Base-by-base conservation (phyloP, 179 eudicot genomes). In the Patellifolia procumbens region DNA sequence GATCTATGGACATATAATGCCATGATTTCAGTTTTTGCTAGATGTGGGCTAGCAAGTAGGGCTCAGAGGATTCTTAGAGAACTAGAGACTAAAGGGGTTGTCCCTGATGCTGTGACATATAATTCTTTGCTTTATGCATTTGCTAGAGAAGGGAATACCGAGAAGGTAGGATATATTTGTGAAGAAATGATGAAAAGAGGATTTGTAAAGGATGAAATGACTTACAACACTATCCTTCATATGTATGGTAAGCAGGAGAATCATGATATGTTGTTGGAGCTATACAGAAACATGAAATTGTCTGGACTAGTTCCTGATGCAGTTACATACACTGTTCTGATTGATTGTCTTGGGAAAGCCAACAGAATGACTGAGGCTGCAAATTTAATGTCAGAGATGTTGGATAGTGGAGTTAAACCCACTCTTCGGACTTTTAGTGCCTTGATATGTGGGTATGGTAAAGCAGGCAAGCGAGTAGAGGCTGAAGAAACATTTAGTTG, bases 1-100 rank as follows among this genome's bases (percentile, higher is more conserved):
- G 99, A 96, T 90, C 76, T 96, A 20, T 96, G 99, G 99, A 96
- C 99, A 5, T 93, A 91, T 80, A 96, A 96, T 83, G 91, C 99
- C 63, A 93, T 96, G 97, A 87, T 96, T 55, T 91, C 99, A 11
- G 97, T 96, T 73, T 96, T 83, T 81, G 98, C 96, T 31, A 88
- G 98, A 80, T 96, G 98, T 76, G 96, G 96, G 32, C 70, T 88
- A 72, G 81, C 93, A 72, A 78, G 78, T 69, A 85, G 89, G 83
- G 99, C 99, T 67, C 96, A 90, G 66, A 79, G 65, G 66, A 85
- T 91, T 48, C 88, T 91, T 74, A 79, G 62, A 60, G 96, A 88
- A 71, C 68, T 96, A 78, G 86, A 88, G 82, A 75, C 86, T 16
- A 96, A 91, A 83, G 92, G 99, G 46, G 93, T 93, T 82, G 69